These are phyloP conservation scores for Dentiscutata heterogama DNA, from an alignment of 371 early-diverging fungal species.

Conservation along the genomic window DNA sequence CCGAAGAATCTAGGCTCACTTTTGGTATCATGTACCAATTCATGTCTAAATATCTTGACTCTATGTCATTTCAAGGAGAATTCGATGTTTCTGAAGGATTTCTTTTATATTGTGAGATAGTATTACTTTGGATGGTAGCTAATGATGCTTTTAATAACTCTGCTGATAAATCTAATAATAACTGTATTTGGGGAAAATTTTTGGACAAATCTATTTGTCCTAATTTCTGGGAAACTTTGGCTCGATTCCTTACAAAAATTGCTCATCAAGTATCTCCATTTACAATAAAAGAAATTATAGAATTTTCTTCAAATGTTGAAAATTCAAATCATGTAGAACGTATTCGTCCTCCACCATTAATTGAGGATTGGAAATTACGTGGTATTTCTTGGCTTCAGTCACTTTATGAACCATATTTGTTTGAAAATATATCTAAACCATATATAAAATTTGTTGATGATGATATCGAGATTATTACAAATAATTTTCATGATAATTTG, in stretches of 20 bases:
- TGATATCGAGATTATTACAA: constrained; percentile 9
- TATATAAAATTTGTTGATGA: neutral
- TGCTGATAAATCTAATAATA: constrained; percentile 41
- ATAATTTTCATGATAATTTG: neutral
- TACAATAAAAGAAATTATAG: constrained; percentile 54
- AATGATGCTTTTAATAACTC: constrained; percentile 50
- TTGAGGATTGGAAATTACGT: constrained; percentile 56
- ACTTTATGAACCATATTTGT: constrained; percentile 3
- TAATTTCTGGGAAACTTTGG: constrained; percentile 51
- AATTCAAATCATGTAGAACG: neutral
- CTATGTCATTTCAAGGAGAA: constrained; percentile 18
- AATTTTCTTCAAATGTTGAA: constrained; percentile 45
- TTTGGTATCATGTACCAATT: constrained; percentile 53
- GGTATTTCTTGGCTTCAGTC: constrained; percentile 55
- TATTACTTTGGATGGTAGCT: constrained; percentile 54
- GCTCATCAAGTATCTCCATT: constrained; percentile 52
- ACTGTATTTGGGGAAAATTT: constrained; percentile 49
- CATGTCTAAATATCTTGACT: constrained; percentile 51
- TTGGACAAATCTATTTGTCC: constrained; percentile 48
- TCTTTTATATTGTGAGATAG: constrained; percentile 53
- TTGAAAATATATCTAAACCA: constrained; percentile 18
- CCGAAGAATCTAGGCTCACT: constrained; percentile 52
- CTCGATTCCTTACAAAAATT: constrained; percentile 51
- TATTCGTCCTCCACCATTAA: constrained; percentile 51
- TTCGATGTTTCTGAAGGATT: constrained; percentile 51